These are phyloP conservation scores for Eudorina sp. DNA, from an alignment of 139 green algal genomes.

Conservation along the genomic window DNA sequence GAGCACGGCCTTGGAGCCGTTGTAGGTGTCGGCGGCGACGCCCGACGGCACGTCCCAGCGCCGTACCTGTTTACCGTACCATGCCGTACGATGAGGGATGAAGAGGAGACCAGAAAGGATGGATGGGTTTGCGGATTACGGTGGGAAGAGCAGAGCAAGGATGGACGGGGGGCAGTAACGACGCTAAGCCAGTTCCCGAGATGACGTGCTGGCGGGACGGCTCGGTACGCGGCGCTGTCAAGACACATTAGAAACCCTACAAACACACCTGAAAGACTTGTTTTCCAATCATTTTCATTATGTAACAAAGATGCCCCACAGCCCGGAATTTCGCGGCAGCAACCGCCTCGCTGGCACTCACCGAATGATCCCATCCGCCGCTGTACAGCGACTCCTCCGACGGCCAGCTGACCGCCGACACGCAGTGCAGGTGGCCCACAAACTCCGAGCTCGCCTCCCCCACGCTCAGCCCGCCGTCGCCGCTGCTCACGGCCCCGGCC, in stretches of 20 bases:
- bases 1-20: constrained; percentile 79
- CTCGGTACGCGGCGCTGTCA: too few species aligned
- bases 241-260: too few species aligned
- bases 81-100: not conserved
- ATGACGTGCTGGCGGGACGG: too few species aligned
- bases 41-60: constrained; percentile 78
- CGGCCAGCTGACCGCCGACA: constrained; percentile 76
- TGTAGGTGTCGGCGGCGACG: constrained; percentile 71
- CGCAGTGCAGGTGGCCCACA: constrained; percentile 81
- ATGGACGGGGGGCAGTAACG: too few species aligned
- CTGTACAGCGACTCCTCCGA: constrained; percentile 65
- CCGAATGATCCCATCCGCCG: constrained; percentile 86
- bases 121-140: too few species aligned
- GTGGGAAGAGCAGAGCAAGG: too few species aligned
- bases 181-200: too few species aligned
- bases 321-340: too few species aligned
- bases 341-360: constrained; percentile 50
- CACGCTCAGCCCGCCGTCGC: constrained; percentile 15
- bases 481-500: not conserved
- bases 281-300: too few species aligned
- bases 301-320: too few species aligned
- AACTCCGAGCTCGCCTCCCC: constrained; percentile 59
- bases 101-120: too few species aligned
- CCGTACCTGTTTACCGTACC: constrained; percentile 59
- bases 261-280: too few species aligned